These are phyloP conservation scores for Rubus idaeus DNA, from an alignment of 306 rosid species.

Conservation along the genomic window DNA sequence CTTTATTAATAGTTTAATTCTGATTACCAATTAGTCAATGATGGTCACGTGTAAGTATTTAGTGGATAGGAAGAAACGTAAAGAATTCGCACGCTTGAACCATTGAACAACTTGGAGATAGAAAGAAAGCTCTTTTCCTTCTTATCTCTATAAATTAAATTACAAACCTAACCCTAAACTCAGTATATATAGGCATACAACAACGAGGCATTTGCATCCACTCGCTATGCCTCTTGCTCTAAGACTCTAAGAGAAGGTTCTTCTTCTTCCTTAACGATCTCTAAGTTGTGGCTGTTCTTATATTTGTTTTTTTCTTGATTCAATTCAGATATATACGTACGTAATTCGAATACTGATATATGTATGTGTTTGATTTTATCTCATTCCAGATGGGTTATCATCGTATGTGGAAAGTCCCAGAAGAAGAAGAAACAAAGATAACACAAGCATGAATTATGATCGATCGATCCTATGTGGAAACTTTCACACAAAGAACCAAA, in stretches of 20 bases:
- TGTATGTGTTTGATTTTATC: neutral
- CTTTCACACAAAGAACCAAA: neutral
- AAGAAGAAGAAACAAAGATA: neutral
- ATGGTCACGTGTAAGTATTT: constrained; percentile 8
- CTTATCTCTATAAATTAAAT: constrained; percentile 27
- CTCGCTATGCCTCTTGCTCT: neutral
- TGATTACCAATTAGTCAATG: constrained; percentile 6
- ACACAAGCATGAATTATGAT: neutral
- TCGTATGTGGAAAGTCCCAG: neutral
- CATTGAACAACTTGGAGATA: neutral
- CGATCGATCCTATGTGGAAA: neutral
- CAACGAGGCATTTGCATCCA: neutral
- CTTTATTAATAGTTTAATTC: neutral
- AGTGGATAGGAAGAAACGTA: neutral
- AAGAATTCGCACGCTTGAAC: constrained; percentile 7
- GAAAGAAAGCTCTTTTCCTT: neutral
- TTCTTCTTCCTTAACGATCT: neutral
- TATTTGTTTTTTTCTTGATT: neutral
- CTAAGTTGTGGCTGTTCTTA: neutral
- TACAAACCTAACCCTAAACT: neutral
- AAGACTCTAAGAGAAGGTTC: neutral
- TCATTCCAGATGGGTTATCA: neutral
- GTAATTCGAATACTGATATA: neutral
- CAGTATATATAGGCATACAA: neutral
- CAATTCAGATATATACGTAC: neutral